These are phyloP conservation scores for Epichloe bromicola DNA, from an alignment of 2,329 filamentous ascomycete species.

Conservation along the genomic window DNA sequence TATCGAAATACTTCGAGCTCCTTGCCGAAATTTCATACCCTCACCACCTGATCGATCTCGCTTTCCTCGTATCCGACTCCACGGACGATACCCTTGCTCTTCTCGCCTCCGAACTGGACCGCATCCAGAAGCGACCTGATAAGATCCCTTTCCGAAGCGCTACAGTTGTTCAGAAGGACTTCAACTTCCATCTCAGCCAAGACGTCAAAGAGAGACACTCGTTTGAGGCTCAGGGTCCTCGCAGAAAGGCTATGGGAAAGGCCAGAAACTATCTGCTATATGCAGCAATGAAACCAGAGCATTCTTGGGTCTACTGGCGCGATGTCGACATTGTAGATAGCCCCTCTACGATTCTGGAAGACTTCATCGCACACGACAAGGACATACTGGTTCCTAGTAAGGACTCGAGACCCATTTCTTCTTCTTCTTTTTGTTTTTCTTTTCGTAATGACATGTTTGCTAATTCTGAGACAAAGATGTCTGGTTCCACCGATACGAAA, in stretches of 20 bases:
- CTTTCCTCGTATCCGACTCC: slow-evolving; percentile 86
- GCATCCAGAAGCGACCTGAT: slow-evolving; percentile 71
- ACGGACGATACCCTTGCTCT: slow-evolving; percentile 84
- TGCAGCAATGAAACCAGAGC: slow-evolving; percentile 75
- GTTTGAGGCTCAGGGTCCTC: slow-evolving; percentile 76
- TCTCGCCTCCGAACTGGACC: slow-evolving; percentile 70
- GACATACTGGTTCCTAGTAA: slow-evolving; percentile 91
- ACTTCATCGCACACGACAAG: slow-evolving; percentile 86
- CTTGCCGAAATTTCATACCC: slow-evolving; percentile 84
- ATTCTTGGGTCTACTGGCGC: slow-evolving; percentile 98
- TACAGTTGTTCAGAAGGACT: slow-evolving; percentile 82
- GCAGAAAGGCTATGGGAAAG: slow-evolving; percentile 78
- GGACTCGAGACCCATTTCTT: slow-evolving; percentile 19
- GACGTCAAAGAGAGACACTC: slow-evolving; percentile 71
- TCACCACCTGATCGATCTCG: slow-evolving; percentile 88
- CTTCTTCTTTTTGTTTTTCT: neutral
- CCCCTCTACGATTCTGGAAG: slow-evolving; percentile 76
- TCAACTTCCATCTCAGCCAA: slow-evolving; percentile 63
- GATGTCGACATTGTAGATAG: slow-evolving; percentile 95
- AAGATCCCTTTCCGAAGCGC: slow-evolving; percentile 76
- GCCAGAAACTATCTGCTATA: slow-evolving; percentile 87
- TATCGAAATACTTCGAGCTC: slow-evolving; percentile 88
- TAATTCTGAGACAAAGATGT: slow-evolving; percentile 49
- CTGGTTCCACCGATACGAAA: slow-evolving; percentile 86
- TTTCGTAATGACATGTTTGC: slow-evolving; percentile 5